phyloP scores from a whole-genome alignment of 768 basidiomycete species.

The Saitozyma sp. region DNA sequence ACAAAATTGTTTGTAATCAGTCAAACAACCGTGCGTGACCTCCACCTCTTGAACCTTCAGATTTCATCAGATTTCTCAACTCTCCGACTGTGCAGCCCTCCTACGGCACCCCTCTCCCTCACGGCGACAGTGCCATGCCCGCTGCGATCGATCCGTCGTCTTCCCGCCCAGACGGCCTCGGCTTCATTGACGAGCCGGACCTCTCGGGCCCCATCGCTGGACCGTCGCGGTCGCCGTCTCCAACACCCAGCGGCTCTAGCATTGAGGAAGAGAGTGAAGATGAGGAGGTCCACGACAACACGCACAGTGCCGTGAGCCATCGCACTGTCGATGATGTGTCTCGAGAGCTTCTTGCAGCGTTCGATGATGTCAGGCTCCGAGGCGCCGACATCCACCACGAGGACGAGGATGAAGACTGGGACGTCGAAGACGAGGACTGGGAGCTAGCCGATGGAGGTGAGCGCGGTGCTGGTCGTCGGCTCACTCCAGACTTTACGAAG shows the following conservation, averaged over 20 bases:
- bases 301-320: background rate
- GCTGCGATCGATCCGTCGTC: background rate
- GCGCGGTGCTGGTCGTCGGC: conserved; percentile 5
- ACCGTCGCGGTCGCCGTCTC: background rate
- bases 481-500: conserved; percentile 87
- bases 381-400: background rate
- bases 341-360: background rate
- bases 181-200: conserved; percentile 11
- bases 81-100: too few species aligned
- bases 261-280: conserved; percentile 28
- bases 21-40: too few species aligned
- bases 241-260: conserved; percentile 20
- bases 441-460: conserved; percentile 51
- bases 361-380: background rate
- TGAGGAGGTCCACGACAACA: background rate
- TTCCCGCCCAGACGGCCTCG: conserved; percentile 3
- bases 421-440: conserved; percentile 53
- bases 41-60: too few species aligned
- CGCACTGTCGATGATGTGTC: background rate
- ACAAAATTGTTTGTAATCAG: too few species aligned
- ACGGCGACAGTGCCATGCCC: too few species aligned
- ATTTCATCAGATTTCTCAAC: too few species aligned
- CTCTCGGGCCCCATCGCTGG: background rate
- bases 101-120: too few species aligned
- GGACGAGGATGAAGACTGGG: conserved; percentile 31